Percentiles rank a stretch among this genome's conserved stretches.
These are phyloP conservation scores for Aureobasidium leucospermi DNA, from an alignment of 2,329 filamentous ascomycete species.

Conservation along the genomic window DNA sequence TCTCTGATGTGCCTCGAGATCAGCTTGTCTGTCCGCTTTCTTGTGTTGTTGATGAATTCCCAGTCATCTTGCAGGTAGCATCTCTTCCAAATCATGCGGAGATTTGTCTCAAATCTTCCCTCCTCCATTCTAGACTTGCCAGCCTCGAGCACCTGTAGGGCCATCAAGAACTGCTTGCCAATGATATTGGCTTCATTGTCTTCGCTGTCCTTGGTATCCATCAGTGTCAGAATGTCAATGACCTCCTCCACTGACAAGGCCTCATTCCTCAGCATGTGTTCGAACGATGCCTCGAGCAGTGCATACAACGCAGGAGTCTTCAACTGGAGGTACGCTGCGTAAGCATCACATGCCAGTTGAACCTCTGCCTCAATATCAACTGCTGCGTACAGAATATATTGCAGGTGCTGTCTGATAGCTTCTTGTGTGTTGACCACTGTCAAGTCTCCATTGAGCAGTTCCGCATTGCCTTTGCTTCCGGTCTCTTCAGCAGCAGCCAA, in stretches of 20 bases:
- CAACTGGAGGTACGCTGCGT: conserved; percentile 18
- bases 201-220: conserved; percentile 47
- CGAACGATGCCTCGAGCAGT: conserved; percentile 64
- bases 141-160: conserved; percentile 52
- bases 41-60: conserved; percentile 69
- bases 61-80: conserved; percentile 81
- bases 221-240: conserved; percentile 74
- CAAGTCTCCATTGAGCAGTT: conserved; percentile 48
- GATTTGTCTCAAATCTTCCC: conserved; percentile 49
- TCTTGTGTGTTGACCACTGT: conserved; percentile 74
- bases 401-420: conserved; percentile 62
- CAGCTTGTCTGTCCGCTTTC: conserved; percentile 62
- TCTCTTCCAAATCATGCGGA: conserved; percentile 76
- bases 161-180: conserved; percentile 63
- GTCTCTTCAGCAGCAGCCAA: conserved; percentile 52
- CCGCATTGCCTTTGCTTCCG: neutral
- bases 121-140: conserved; percentile 45
- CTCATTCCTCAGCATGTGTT: conserved; percentile 62
- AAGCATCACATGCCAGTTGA: conserved; percentile 50
- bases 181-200: conserved; percentile 43
- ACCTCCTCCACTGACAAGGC: conserved; percentile 53
- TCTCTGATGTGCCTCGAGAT: conserved; percentile 51
- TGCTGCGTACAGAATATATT: conserved; percentile 59
- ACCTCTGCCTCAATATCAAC: conserved; percentile 74
- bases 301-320: conserved; percentile 60